These are phyloP conservation scores for Colletotrichum noveboracense DNA, from an alignment of 2,329 filamentous ascomycete genomes.

Conservation along the genomic window DNA sequence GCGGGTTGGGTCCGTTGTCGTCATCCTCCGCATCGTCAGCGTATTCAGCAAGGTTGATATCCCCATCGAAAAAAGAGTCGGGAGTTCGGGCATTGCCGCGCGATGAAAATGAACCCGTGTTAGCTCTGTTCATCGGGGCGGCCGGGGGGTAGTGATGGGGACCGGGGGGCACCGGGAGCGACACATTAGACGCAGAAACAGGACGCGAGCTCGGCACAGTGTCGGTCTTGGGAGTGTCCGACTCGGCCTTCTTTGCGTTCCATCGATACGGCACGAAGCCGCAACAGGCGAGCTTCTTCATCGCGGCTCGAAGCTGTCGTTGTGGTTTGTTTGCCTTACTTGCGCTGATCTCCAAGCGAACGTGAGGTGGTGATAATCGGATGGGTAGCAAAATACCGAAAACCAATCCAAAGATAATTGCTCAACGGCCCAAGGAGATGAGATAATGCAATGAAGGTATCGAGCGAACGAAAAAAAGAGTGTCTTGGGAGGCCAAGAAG, in stretches of 20 bases:
- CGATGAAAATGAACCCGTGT: not conserved
- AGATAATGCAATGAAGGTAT: constrained; percentile 12
- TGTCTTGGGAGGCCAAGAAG: not conserved
- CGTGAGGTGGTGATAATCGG: constrained; percentile 8
- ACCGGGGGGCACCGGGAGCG: not conserved
- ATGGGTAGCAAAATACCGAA: constrained; percentile 14
- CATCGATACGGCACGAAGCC: not conserved
- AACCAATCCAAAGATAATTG: constrained; percentile 16
- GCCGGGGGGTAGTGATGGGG: not conserved
- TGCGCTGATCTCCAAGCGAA: constrained; percentile 12
- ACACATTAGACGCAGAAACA: not conserved
- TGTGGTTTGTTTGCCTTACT: not conserved
- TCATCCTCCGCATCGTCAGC: constrained; percentile 10
- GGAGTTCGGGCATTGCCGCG: constrained; percentile 1
- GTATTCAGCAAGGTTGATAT: constrained; percentile 1
- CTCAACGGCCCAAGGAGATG: constrained; percentile 7
- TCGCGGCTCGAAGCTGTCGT: not conserved
- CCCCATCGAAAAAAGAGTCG: constrained; percentile 3
- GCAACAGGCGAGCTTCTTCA: constrained; percentile 4
- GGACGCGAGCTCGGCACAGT: not conserved
- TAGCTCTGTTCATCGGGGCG: not conserved
- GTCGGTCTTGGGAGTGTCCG: not conserved
- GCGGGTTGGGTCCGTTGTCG: constrained; percentile 28
- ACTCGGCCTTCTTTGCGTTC: not conserved
- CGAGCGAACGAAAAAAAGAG: not conserved